These are phyloP conservation scores for Amylostereum areolatum DNA, from an alignment of 1,284 basidiomycete species.

Conservation along the genomic window DNA sequence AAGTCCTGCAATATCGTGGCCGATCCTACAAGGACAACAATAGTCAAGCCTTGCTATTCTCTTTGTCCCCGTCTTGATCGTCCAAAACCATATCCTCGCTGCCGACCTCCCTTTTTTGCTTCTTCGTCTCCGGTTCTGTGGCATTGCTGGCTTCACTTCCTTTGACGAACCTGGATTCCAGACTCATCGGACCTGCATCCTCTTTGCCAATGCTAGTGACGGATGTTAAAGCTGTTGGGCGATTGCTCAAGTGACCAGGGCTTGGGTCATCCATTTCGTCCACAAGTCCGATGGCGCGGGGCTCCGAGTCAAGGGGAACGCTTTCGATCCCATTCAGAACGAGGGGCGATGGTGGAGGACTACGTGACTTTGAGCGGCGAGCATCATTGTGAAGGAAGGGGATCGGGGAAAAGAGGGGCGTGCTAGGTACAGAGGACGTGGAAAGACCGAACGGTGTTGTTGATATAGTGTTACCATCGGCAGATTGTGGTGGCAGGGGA, in stretches of 20 bases:
- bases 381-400: constrained; percentile 77
- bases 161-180: constrained; percentile 64
- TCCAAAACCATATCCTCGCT: constrained; percentile 39
- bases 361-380: constrained; percentile 65
- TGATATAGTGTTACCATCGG: constrained; percentile 9
- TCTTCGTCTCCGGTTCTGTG: constrained; percentile 11
- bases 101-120: constrained; percentile 10
- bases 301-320: constrained; percentile 23
- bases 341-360: constrained; percentile 70
- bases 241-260: constrained; percentile 76
- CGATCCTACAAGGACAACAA: constrained; percentile 38
- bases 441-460: constrained; percentile 34
- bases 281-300: constrained; percentile 62
- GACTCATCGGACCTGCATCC: constrained; percentile 50
- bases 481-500: constrained; percentile 34
- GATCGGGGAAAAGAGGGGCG: constrained; percentile 80
- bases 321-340: constrained; percentile 34
- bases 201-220: constrained; percentile 45
- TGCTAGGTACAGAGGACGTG: constrained; percentile 51
- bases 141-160: constrained; percentile 23
- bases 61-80: constrained; percentile 50
- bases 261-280: constrained; percentile 79
- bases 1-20: no score
- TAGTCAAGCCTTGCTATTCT: constrained; percentile 38
- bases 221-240: constrained; percentile 62